A percentile compares a stretch with the other conserved stretches of the same genome.
Conservation (phyloP, 1,284 basidiomycete genomes). For the Ustilago tritici region DNA sequence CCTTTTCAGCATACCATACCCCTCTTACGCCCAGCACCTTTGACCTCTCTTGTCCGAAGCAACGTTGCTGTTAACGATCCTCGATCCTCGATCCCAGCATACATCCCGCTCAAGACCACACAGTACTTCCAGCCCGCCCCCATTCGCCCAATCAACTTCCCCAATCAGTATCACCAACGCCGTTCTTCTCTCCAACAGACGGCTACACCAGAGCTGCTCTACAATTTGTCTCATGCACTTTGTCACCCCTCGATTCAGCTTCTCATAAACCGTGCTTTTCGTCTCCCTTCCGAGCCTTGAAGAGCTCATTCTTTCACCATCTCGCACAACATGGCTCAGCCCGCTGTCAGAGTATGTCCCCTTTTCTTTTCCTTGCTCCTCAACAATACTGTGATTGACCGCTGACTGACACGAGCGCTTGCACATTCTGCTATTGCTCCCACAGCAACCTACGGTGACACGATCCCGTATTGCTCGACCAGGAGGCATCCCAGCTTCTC, state of each 20-base stretch:
- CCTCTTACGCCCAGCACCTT: background rate
- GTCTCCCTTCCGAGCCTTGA: constrained; percentile 13
- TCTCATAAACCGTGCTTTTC: constrained; percentile 15
- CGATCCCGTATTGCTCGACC: constrained; percentile 42
- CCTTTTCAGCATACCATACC: constrained; percentile 1
- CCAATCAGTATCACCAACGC: background rate
- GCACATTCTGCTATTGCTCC: background rate
- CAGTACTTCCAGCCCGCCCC: background rate
- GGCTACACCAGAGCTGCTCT: background rate
- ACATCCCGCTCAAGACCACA: background rate
- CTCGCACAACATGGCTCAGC: constrained; percentile 37
- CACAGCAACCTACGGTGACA: constrained; percentile 36
- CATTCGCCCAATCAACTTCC: background rate
- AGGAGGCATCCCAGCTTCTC: constrained; percentile 47
- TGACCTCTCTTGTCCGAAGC: background rate
- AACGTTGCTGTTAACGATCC: background rate
- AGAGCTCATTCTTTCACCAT: background rate
- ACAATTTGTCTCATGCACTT: constrained; percentile 12
- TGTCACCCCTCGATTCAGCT: background rate
- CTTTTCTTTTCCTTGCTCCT: background rate
- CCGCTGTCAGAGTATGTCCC: constrained; percentile 41
- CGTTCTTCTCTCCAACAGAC: background rate
- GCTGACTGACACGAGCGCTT: constrained; percentile 2
- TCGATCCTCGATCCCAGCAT: background rate
- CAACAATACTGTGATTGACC: background rate